phyloP scores from a whole-genome alignment of 179 eudicot genomes.

The Nepenthes alata region DNA sequence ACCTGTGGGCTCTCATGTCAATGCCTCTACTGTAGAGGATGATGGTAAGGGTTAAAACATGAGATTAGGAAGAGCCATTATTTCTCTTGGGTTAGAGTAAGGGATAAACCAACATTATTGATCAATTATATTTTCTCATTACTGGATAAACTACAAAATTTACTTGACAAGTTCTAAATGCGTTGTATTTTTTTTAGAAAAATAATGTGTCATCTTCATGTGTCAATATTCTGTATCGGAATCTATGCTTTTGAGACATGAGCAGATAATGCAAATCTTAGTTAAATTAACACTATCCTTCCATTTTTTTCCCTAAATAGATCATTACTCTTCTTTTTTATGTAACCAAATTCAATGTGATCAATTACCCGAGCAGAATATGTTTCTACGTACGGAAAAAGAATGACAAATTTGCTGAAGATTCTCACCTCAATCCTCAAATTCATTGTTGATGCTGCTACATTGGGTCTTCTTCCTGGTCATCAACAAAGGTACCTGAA shows the following conservation, averaged over 20 bases:
- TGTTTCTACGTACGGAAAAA: slow-evolving; percentile 19
- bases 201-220: too few species aligned
- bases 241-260: not conserved
- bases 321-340: not conserved
- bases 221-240: too few species aligned
- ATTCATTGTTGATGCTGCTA: slow-evolving; percentile 50
- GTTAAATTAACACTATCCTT: too few species aligned
- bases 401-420: slow-evolving; percentile 45
- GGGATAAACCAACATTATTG: too few species aligned
- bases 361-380: slow-evolving; percentile 27
- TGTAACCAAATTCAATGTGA: not conserved
- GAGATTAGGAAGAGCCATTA: not conserved
- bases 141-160: too few species aligned
- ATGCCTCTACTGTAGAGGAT: slow-evolving; percentile 21
- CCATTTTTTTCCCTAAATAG: not conserved
- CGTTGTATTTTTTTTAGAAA: too few species aligned
- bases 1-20: slow-evolving; percentile 12
- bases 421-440: slow-evolving; percentile 62
- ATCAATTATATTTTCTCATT: too few species aligned
- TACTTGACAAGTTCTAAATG: too few species aligned
- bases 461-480: slow-evolving; percentile 26
- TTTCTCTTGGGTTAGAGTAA: too few species aligned
- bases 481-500: slow-evolving; percentile 35
- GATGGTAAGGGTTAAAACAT: slow-evolving; percentile 23
- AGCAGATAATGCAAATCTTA: not conserved